Conservation (phyloP, 805 yeast species). For the Yarrowia sp. region DNA sequence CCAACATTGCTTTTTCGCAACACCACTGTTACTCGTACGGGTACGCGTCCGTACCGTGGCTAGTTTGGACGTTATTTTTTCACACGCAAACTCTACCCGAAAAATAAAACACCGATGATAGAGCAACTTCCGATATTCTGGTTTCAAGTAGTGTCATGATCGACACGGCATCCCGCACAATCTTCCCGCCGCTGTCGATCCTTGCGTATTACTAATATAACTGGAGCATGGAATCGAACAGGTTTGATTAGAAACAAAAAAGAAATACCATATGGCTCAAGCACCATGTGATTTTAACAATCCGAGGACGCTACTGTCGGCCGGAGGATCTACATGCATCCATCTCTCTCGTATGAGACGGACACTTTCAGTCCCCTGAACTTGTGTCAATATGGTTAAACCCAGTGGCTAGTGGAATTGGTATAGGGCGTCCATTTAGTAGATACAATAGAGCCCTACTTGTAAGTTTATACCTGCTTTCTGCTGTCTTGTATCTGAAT, state of each 20-base stretch:
- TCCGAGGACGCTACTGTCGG: not conserved
- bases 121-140: not conserved
- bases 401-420: no score
- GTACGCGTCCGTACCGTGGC: not conserved
- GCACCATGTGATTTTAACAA: not conserved
- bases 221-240: not conserved
- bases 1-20: not conserved
- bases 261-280: not conserved
- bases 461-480: not conserved
- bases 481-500: not conserved
- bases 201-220: not conserved
- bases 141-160: not conserved
- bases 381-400: no score
- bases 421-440: not conserved
- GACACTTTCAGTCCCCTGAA: not conserved
- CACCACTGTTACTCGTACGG: not conserved
- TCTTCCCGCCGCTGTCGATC: conserved; percentile 11
- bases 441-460: not conserved
- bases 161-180: not conserved
- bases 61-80: not conserved
- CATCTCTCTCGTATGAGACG: not conserved
- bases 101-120: not conserved
- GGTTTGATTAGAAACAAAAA: not conserved
- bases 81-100: not conserved
- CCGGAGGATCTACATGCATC: not conserved